A percentile compares a stretch with the other conserved stretches of the same genome.
phyloP scores from a whole-genome alignment of 164 flowering plant genomes.

The Vitis rotundifolia region DNA sequence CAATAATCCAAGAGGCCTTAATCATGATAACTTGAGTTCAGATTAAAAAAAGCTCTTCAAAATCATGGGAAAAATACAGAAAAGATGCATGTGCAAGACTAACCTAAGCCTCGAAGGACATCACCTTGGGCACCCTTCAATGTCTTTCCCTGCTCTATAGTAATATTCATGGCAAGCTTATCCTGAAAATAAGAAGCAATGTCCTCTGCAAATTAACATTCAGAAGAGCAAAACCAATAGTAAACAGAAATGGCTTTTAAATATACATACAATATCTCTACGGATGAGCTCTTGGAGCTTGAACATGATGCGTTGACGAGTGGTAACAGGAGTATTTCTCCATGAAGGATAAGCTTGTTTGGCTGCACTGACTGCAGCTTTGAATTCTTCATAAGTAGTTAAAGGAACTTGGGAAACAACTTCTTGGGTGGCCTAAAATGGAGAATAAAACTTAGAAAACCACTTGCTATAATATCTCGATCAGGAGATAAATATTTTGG shows the following conservation, averaged over 20 bases:
- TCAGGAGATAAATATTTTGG: not conserved
- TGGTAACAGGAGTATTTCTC: conserved; percentile 71
- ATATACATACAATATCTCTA: conserved; percentile 58
- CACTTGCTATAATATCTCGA: not conserved
- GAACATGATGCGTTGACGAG: conserved; percentile 83
- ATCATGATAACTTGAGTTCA: not conserved
- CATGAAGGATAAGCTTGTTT: conserved; percentile 75
- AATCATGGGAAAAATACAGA: not conserved
- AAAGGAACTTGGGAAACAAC: conserved; percentile 82
- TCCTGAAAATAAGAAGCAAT: conserved; percentile 40
- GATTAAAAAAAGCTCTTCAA: not conserved
- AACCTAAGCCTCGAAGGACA: conserved; percentile 85
- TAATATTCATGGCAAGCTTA: conserved; percentile 74
- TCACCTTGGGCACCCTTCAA: conserved; percentile 81
- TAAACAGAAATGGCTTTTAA: no score
- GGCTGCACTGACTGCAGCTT: conserved; percentile 81
- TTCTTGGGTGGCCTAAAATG: conserved; percentile 77
- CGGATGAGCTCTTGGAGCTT: conserved; percentile 85
- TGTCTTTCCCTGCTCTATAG: conserved; percentile 83
- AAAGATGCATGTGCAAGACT: conserved; percentile 10
- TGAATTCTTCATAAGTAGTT: conserved; percentile 76
- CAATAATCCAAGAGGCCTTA: conserved; percentile 3
- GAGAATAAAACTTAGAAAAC: not conserved
- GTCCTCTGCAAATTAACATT: not conserved
- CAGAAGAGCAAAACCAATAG: not conserved